These are phyloP conservation scores for Fistulina hepatica DNA, from an alignment of 1,284 basidiomycete species.

Conservation along the genomic window DNA sequence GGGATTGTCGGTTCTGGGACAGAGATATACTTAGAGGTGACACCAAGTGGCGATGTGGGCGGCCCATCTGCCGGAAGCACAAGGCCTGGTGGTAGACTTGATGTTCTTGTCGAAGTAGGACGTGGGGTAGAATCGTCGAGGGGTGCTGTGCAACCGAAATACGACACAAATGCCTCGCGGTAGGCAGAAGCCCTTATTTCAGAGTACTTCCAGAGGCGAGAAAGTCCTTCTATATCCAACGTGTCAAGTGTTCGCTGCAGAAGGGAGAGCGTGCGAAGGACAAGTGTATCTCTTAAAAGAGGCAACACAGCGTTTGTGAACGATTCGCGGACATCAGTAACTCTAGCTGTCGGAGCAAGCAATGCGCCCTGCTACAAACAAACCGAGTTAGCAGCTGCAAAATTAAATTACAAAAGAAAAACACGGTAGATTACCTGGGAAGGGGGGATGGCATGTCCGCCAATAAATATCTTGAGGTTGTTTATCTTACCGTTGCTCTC, in stretches of 20 bases:
- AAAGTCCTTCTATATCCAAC: constrained; percentile 75
- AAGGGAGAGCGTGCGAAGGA: constrained; percentile 46
- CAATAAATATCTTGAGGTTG: constrained; percentile 70
- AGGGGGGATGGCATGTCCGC: constrained; percentile 50
- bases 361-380: constrained; percentile 20
- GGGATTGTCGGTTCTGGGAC: constrained; percentile 37
- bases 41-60: constrained; percentile 20
- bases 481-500: constrained; percentile 54
- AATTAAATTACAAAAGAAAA: too few species aligned
- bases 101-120: too few species aligned
- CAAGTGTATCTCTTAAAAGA: constrained; percentile 40
- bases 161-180: constrained; percentile 17
- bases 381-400: too few species aligned
- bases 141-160: constrained; percentile 11
- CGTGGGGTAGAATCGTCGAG: not conserved
- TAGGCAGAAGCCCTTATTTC: constrained; percentile 18
- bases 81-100: too few species aligned
- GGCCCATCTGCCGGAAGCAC: constrained; percentile 7
- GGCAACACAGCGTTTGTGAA: constrained; percentile 41
- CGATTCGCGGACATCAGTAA: constrained; percentile 24
- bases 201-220: constrained; percentile 32
- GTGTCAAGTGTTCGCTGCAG: constrained; percentile 74
- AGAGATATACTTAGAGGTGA: constrained; percentile 20
- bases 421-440: constrained; percentile 51
- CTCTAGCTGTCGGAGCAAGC: constrained; percentile 14